A percentile compares a stretch with the other conserved stretches of the same genome.
Conservation (phyloP, 164 flowering plant species). For the Tinospora cordifolia region DNA sequence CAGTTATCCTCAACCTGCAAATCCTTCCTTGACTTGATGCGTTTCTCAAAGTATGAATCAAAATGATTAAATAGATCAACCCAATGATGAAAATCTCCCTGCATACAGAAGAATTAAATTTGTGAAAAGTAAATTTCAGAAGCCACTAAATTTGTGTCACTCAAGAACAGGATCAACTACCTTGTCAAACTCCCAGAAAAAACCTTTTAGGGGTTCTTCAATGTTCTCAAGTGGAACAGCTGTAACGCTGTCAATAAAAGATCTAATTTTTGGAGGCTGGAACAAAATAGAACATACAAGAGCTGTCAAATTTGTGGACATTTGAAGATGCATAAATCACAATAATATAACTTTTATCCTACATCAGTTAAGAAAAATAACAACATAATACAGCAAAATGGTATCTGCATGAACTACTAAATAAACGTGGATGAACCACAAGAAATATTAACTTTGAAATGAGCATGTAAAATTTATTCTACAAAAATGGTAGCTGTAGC, state of each 20-base stretch:
- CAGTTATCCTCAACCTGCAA: constrained; percentile 66
- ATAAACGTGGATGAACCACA: too few relatives aligned
- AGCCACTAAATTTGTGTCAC: background rate
- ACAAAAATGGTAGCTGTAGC: background rate
- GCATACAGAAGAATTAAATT: constrained; percentile 20
- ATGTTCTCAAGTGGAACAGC: constrained; percentile 73
- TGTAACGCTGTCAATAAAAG: constrained; percentile 61
- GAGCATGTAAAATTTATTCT: background rate
- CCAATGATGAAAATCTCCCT: constrained; percentile 99
- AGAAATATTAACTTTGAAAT: too few relatives aligned
- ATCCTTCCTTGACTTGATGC: constrained; percentile 74
- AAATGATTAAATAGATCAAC: constrained; percentile 87
- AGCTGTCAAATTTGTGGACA: background rate
- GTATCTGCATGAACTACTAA: background rate
- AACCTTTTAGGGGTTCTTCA: constrained; percentile 57
- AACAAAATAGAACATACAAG: constrained; percentile 5
- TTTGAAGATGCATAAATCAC: background rate
- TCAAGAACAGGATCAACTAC: constrained; percentile 24
- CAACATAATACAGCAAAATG: background rate
- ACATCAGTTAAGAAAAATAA: constrained; percentile 1
- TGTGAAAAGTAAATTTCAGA: background rate
- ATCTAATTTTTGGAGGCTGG: constrained; percentile 86
- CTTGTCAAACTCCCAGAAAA: constrained; percentile 91
- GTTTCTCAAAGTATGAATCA: constrained; percentile 85
- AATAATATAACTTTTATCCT: background rate